Base-by-base conservation (phyloP, 371 early-diverging fungal genomes). In the Apophysomyces ossiformis region DNA sequence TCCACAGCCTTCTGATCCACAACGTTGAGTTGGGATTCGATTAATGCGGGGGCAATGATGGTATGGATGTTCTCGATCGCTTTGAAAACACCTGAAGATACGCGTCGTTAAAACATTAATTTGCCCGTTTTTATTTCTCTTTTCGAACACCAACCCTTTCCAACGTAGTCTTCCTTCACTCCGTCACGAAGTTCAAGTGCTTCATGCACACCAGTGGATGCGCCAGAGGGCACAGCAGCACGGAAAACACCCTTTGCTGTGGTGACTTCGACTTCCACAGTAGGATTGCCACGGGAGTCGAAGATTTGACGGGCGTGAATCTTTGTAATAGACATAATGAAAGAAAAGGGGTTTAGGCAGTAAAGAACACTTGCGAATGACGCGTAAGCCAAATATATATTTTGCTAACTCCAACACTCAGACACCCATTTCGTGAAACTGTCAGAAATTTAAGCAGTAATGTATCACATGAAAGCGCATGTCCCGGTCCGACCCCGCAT, bases 251-350 rank as follows among this genome's bases (percentile, higher is more conserved):
- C 95, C 74, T 90, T 86, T 45, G 76, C 82, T 74, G 98, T 98
- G 76, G 93, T 92, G 74, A 99, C 87, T 70, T 99, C 99, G 54
- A 99, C 99, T 86, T 99, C 99, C 61, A 99, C 93, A 69, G 99
- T 99, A 68, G 99, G 99, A 90, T 95, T 96, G 68, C 99, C 99
- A 75, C 99, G 91, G 60, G 99, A 99, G 84, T 98, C 97, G 75
- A 98, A 97, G 85, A 99, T 98, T 85, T 97, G 97, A 79, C 99
- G 94, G 70, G 98, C 98, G 85, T 92, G 90, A 72, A 97, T 89
- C 79, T 94, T 90, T 66, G 82, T 75, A 75, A 92, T 88, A 58
- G 87, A 82, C 85, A 70, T 79, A 37, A 45, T 71, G 41, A 26
- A 58, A 37, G 2, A 57, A 61, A 15, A 37, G 54, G 47, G 11